Percentiles rank a stretch among this genome's conserved stretches.
Conservation (phyloP, 2,329 filamentous ascomycete species). For the Alternaria ethzedia region DNA sequence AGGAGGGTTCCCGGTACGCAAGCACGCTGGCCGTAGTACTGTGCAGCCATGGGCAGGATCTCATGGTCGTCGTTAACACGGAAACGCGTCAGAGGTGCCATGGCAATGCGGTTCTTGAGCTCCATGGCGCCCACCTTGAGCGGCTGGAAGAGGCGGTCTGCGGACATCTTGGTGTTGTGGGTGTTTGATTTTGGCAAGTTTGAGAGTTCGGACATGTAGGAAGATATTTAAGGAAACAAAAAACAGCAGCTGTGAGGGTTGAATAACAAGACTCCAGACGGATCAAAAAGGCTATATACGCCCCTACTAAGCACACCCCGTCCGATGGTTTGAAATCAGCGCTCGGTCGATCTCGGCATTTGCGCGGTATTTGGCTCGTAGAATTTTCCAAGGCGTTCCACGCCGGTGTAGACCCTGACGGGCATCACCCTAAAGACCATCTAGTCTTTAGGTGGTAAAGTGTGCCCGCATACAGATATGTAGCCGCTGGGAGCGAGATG, state of each 20-base stretch:
- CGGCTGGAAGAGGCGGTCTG: conserved; percentile 43
- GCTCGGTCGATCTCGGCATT: conserved; percentile 21
- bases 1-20: conserved; percentile 62
- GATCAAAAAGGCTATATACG: conserved; percentile 9
- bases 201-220: not conserved
- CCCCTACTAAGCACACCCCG: not conserved
- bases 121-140: conserved; percentile 44
- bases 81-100: conserved; percentile 50
- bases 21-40: conserved; percentile 64
- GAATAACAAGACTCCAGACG: not conserved
- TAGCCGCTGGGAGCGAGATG: not conserved
- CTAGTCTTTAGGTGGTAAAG: not conserved
- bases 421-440: not conserved
- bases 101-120: conserved; percentile 44
- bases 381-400: conserved; percentile 19
- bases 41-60: conserved; percentile 50
- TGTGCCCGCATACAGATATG: not conserved
- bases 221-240: not conserved
- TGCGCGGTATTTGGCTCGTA: not conserved
- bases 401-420: not conserved
- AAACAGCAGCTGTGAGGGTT: not conserved
- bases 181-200: not conserved
- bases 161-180: conserved; percentile 27
- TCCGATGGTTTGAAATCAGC: conserved; percentile 13
- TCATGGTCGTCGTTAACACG: conserved; percentile 57